Conservation (phyloP, 2,329 filamentous ascomycete species). For the Fusarium sp. region DNA sequence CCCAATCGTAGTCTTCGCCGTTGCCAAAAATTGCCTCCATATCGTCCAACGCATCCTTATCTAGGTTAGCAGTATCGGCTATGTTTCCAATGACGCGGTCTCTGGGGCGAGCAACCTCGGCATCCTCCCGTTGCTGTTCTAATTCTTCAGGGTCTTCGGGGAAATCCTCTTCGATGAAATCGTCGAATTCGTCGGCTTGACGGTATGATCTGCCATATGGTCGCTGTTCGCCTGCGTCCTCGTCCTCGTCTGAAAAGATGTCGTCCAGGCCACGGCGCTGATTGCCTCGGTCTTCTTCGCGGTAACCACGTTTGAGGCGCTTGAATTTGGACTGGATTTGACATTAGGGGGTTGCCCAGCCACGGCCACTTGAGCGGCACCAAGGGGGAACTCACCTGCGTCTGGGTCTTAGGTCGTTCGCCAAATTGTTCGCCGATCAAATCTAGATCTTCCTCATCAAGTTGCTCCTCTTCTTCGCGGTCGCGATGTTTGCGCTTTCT, state of each 20-base stretch:
- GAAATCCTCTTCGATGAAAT: conserved; percentile 97
- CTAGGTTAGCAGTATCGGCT: conserved; percentile 85
- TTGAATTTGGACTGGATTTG: conserved; percentile 85
- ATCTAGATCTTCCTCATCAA: conserved; percentile 97
- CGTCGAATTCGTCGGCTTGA: conserved; percentile 84
- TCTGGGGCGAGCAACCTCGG: conserved; percentile 86
- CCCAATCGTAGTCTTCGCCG: conserved; percentile 96
- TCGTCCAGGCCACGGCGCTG: conserved; percentile 83
- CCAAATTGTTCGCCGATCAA: conserved; percentile 88
- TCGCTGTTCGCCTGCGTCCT: conserved; percentile 72
- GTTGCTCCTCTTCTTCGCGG: conserved; percentile 85
- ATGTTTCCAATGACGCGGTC: conserved; percentile 77
- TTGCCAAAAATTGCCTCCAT: conserved; percentile 97
- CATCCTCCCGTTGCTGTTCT: conserved; percentile 82
- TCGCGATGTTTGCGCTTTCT: conserved; percentile 83
- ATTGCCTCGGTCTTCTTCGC: conserved; percentile 74
- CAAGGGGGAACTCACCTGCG: conserved; percentile 72
- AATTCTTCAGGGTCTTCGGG: conserved; percentile 87
- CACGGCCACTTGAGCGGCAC: background rate
- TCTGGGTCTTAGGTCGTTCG: conserved; percentile 70
- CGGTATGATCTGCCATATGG: conserved; percentile 68
- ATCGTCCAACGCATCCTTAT: conserved; percentile 93
- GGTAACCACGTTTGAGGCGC: conserved; percentile 91
- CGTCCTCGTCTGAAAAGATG: conserved; percentile 96
- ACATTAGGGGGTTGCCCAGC: conserved; percentile 7